phyloP scores from a whole-genome alignment of 2,329 filamentous ascomycete species.

The Penicillium sp. region DNA sequence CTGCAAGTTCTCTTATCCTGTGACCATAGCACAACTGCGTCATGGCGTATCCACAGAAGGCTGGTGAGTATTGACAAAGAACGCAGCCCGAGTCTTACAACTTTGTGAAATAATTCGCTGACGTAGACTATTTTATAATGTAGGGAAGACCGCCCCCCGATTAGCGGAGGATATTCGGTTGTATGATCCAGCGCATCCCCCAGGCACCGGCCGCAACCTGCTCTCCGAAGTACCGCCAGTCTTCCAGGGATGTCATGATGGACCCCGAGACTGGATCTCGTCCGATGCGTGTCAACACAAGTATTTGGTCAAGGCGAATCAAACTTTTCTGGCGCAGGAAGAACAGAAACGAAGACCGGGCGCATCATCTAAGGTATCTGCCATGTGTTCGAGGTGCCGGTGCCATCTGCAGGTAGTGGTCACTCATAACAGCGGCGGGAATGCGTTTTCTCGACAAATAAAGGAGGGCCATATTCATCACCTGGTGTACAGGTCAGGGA shows the following conservation, averaged over 20 bases:
- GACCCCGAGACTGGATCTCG: conserved; percentile 38
- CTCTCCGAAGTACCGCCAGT: conserved; percentile 58
- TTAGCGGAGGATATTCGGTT: conserved; percentile 46
- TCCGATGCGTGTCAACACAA: conserved; percentile 57
- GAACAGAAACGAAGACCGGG: conserved; percentile 41
- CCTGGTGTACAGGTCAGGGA: conserved; percentile 47
- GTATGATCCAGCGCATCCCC: conserved; percentile 46
- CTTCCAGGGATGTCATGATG: conserved; percentile 39
- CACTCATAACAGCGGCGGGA: conserved; percentile 47
- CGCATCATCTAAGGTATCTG: conserved; percentile 56
- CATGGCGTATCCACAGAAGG: conserved; percentile 34
- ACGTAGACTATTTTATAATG: not conserved
- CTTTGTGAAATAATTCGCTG: conserved; percentile 1
- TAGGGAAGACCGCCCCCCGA: conserved; percentile 54
- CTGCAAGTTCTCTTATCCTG: not conserved
- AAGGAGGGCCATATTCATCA: conserved; percentile 60
- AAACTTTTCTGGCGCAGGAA: conserved; percentile 50
- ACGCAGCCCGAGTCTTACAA: not conserved
- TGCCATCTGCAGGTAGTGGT: conserved; percentile 61
- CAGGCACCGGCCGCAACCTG: conserved; percentile 50
- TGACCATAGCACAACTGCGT: conserved; percentile 9
- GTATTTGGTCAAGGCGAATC: conserved; percentile 56
- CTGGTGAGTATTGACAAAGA: conserved; percentile 29
- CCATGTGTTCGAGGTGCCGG: conserved; percentile 62
- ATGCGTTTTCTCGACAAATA: conserved; percentile 46